These are phyloP conservation scores for Pichia sp. DNA, from an alignment of 1,139 yeast genomes.

Conservation along the genomic window DNA sequence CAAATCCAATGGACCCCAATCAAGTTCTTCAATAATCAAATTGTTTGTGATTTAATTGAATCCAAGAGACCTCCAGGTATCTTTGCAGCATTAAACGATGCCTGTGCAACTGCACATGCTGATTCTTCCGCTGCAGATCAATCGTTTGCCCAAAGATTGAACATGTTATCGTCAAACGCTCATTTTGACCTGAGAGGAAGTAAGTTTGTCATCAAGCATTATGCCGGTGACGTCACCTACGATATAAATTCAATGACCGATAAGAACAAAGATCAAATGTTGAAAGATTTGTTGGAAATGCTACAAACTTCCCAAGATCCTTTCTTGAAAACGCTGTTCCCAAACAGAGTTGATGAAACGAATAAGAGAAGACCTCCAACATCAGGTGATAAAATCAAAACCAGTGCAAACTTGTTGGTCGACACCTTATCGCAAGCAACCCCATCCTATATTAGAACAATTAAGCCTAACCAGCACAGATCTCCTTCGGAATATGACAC, in stretches of 20 bases:
- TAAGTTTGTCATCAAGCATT: constrained; percentile 89
- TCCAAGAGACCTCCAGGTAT: constrained; percentile 94
- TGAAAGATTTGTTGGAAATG: constrained; percentile 80
- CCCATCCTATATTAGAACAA: constrained; percentile 96
- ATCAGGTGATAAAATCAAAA: constrained; percentile 94
- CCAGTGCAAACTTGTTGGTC: constrained; percentile 85
- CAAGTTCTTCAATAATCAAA: constrained; percentile 90
- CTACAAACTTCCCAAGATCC: constrained; percentile 65
- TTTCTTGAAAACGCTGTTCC: constrained; percentile 69
- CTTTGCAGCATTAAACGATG: constrained; percentile 94
- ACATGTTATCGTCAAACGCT: constrained; percentile 74
- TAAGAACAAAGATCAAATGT: constrained; percentile 91
- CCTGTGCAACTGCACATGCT: constrained; percentile 98
- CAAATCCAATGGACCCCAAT: constrained; percentile 98
- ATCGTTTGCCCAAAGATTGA: constrained; percentile 88
- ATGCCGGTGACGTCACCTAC: constrained; percentile 97
- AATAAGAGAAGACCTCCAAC: constrained; percentile 88
- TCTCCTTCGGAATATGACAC: constrained; percentile 88
- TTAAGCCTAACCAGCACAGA: constrained; percentile 93
- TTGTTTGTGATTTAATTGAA: constrained; percentile 96
- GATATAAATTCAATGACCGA: constrained; percentile 92
- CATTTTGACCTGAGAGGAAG: constrained; percentile 88
- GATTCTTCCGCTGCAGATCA: constrained; percentile 97
- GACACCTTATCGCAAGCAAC: constrained; percentile 84
- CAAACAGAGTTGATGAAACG: constrained; percentile 67